A percentile compares a stretch with the other conserved stretches of the same genome.
These are phyloP conservation scores for Plasmodium chabaudi DNA, from an alignment of 169 alveolate genomes.

Conservation along the genomic window DNA sequence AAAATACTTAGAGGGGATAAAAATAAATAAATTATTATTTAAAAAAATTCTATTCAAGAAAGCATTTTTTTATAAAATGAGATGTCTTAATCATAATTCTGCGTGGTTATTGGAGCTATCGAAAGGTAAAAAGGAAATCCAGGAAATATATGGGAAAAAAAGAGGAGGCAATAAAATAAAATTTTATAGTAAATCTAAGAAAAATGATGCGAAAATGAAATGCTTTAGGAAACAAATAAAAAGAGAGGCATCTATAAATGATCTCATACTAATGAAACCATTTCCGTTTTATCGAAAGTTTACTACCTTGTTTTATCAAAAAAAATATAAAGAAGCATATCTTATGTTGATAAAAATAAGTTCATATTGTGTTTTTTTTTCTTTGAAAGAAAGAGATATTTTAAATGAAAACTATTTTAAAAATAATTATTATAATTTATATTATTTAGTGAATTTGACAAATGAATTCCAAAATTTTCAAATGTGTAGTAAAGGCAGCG, in stretches of 20 bases:
- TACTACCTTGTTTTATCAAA: slow-evolving; percentile 9
- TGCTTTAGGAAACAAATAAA: slow-evolving; percentile 2
- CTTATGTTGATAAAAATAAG: background rate
- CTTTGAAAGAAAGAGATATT: slow-evolving; percentile 19
- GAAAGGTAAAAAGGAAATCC: slow-evolving; percentile 5
- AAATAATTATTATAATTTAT: background rate
- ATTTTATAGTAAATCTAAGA: too few relatives aligned
- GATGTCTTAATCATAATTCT: slow-evolving; percentile 52
- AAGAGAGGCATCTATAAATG: background rate
- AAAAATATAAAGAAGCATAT: slow-evolving; percentile 66
- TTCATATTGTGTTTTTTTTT: slow-evolving; percentile 17
- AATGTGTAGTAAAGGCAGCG: background rate
- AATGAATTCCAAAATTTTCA: background rate
- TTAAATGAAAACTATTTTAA: slow-evolving; percentile 21
- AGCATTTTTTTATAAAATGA: slow-evolving; percentile 30
- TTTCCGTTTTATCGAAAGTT: slow-evolving; percentile 26
- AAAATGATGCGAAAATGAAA: too few relatives aligned
- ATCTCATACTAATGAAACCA: slow-evolving; percentile 5
- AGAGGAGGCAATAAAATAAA: too few relatives aligned
- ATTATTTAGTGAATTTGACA: background rate
- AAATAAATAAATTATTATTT: background rate
- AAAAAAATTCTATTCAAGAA: slow-evolving; percentile 21
- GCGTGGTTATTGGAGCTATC: slow-evolving; percentile 53
- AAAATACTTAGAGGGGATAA: background rate
- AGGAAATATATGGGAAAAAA: too few relatives aligned